These are phyloP conservation scores for Coccomyxa sp. DNA, from an alignment of 139 green algal genomes.

Conservation along the genomic window DNA sequence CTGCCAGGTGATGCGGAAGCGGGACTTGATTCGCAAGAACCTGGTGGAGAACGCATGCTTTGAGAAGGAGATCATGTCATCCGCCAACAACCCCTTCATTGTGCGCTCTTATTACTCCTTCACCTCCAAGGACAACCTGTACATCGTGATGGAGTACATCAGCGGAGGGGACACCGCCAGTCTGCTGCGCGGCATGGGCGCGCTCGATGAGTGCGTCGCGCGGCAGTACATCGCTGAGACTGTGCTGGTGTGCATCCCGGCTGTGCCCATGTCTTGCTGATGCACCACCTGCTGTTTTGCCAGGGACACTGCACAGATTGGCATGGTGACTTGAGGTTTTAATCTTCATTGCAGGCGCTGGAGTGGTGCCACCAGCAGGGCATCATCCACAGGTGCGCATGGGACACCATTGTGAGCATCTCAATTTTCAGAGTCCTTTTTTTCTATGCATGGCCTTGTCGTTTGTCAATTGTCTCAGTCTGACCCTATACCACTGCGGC, in stretches of 20 bases:
- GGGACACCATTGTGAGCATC: neutral
- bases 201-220: constrained; percentile 78
- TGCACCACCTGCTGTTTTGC: no score
- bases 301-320: no score
- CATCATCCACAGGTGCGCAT: neutral
- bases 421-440: neutral
- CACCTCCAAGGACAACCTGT: constrained; percentile 85
- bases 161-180: constrained; percentile 81
- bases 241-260: constrained; percentile 51
- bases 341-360: constrained; percentile 36
- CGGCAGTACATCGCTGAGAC: constrained; percentile 86
- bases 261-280: no score
- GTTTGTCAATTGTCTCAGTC: constrained; percentile 71
- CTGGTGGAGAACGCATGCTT: constrained; percentile 86
- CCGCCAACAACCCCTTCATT: constrained; percentile 85
- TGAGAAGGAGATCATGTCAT: constrained; percentile 91
- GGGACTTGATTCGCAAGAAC: constrained; percentile 93
- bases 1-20: constrained; percentile 85
- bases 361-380: constrained; percentile 85
- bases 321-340: no score
- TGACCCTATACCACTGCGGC: no score
- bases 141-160: constrained; percentile 98
- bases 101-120: constrained; percentile 91
- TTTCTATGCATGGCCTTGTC: constrained; percentile 27
- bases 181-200: constrained; percentile 73